Evolutionary conservation across 2,329 filamentous ascomycete genomes (phyloP).

Genomic region (Grosmannia serpens): DNA sequence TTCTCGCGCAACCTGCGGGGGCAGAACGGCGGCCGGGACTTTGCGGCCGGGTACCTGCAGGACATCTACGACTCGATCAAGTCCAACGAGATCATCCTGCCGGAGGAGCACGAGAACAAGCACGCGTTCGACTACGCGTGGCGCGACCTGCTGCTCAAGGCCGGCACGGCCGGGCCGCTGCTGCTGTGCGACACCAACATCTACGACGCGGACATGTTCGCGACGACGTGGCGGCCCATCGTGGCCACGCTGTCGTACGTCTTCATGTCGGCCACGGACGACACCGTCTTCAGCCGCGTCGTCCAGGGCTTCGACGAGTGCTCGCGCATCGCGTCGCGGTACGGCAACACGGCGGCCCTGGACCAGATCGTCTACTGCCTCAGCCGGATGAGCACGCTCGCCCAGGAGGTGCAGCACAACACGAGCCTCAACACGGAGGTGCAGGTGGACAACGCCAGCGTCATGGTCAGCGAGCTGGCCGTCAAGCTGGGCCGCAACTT

Average conservation of each 20-base stretch:
- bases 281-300: constrained; percentile 85
- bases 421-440: constrained; percentile 92
- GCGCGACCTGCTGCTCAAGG: constrained; percentile 86
- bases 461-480: constrained; percentile 97
- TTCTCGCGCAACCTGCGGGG: constrained; percentile 86
- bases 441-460: constrained; percentile 78
- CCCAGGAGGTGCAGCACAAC: constrained; percentile 52
- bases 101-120: constrained; percentile 93
- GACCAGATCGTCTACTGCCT: constrained; percentile 89
- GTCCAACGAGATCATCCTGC: constrained; percentile 87
- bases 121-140: constrained; percentile 96
- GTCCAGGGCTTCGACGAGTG: constrained; percentile 95
- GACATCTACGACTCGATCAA: constrained; percentile 87
- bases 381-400: constrained; percentile 80
- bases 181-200: constrained; percentile 81
- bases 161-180: constrained; percentile 61
- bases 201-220: constrained; percentile 96
- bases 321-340: constrained; percentile 79
- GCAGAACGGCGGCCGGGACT: constrained; percentile 77
- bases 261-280: constrained; percentile 97
- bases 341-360: constrained; percentile 71
- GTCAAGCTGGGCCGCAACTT: constrained; percentile 93
- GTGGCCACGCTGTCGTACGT: constrained; percentile 93
- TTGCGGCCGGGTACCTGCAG: constrained; percentile 70
- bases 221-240: constrained; percentile 88